phyloP scores from a whole-genome alignment of 441 rosid species.

The Croton setiger region DNA sequence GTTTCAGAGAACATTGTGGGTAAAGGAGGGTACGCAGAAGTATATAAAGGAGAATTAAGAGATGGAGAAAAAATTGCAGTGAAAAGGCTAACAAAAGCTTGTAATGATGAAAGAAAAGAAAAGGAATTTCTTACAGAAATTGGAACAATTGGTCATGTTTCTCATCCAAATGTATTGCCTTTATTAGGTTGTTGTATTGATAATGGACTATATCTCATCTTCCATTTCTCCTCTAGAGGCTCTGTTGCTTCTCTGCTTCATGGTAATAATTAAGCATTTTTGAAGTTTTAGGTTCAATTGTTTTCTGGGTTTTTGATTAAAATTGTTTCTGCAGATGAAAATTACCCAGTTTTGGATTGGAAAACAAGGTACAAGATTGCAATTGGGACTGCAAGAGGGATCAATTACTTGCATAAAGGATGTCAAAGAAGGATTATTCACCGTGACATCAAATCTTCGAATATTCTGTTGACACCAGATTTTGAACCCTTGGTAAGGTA shows the following conservation, averaged over 20 bases:
- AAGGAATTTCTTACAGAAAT: constrained; percentile 90
- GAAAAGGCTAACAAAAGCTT: constrained; percentile 70
- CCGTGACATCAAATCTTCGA: constrained; percentile 88
- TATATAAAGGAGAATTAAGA: constrained; percentile 59
- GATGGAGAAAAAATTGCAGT: constrained; percentile 75
- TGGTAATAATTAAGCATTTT: constrained; percentile 47
- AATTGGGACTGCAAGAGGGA: constrained; percentile 79
- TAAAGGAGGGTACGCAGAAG: constrained; percentile 95
- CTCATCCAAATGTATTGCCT: constrained; percentile 74
- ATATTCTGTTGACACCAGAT: constrained; percentile 70
- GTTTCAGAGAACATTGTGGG: constrained; percentile 74
- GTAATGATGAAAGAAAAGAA: constrained; percentile 82
- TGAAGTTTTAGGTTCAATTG: neutral
- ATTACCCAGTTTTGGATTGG: constrained; percentile 60
- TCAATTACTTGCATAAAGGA: constrained; percentile 83
- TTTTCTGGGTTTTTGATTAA: constrained; percentile 13
- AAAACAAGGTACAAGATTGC: constrained; percentile 70
- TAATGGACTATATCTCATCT: constrained; percentile 85
- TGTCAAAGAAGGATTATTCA: constrained; percentile 93
- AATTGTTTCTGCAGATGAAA: constrained; percentile 41
- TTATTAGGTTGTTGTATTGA: constrained; percentile 87
- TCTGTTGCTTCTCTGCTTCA: constrained; percentile 90
- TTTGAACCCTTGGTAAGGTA: constrained; percentile 68
- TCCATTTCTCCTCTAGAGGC: constrained; percentile 82
- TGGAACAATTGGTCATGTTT: constrained; percentile 91